Percentiles rank a stretch among this genome's conserved stretches.
Conservation (phyloP, 352 stramenopile species). For the Elongisporangium anandrum region DNA sequence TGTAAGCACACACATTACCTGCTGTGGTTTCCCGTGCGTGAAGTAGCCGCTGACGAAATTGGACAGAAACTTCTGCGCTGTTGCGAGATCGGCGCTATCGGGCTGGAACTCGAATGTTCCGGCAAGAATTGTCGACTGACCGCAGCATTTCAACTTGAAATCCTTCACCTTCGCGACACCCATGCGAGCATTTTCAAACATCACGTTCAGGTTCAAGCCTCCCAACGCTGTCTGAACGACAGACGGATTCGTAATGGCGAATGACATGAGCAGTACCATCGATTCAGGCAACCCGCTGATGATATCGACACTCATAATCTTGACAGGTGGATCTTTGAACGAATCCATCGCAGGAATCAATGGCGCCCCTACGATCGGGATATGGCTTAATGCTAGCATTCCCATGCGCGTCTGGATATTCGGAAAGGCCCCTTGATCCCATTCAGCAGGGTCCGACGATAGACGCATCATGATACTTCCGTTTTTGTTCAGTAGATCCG, state of each 20-base stretch:
- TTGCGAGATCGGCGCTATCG: slow-evolving; percentile 14
- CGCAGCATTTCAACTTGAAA: slow-evolving; percentile 68
- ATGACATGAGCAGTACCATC: slow-evolving; percentile 66
- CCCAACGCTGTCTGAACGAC: slow-evolving; percentile 60
- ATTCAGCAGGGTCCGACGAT: slow-evolving; percentile 15
- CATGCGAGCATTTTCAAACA: slow-evolving; percentile 39
- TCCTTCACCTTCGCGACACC: slow-evolving; percentile 52
- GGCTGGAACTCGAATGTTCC: slow-evolving; percentile 66
- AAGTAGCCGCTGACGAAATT: slow-evolving; percentile 85
- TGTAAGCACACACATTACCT: slow-evolving; percentile 26
- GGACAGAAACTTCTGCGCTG: slow-evolving; percentile 61
- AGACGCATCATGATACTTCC: slow-evolving; percentile 59
- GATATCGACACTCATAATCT: slow-evolving; percentile 65
- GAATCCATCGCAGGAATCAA: slow-evolving; percentile 66
- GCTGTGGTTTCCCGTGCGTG: slow-evolving; percentile 50
- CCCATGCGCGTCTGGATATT: slow-evolving; percentile 72
- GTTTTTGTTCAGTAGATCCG: slow-evolving; percentile 50
- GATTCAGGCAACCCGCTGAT: slow-evolving; percentile 29
- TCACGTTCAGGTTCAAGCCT: slow-evolving; percentile 46
- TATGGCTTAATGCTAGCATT: slow-evolving; percentile 50
- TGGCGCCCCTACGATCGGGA: slow-evolving; percentile 53
- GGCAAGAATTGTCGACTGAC: slow-evolving; percentile 38
- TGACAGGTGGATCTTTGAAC: slow-evolving; percentile 56
- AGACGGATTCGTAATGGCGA: slow-evolving; percentile 68
- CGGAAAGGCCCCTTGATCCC: slow-evolving; percentile 56